Evolutionary conservation across 345 rosid genomes (phyloP), one percentile per base, ranked within the genome.

Genomic region (Murraya koenigii): DNA sequence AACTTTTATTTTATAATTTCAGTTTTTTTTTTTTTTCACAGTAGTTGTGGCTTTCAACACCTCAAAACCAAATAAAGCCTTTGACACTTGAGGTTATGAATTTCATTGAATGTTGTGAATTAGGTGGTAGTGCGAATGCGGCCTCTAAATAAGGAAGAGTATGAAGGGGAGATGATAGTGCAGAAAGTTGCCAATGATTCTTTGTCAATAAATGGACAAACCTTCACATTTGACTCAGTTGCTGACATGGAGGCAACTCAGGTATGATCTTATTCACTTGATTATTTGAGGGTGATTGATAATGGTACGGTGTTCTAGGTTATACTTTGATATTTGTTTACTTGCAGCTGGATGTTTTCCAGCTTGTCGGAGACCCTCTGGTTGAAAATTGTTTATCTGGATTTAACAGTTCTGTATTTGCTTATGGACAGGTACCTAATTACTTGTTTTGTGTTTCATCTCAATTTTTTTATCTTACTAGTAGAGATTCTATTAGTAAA

Each of bases 321-420:
- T 5, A 26, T 65, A 58, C 8, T 54, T 14, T 66, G 67, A 39
- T 10, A 38, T 58, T 70, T 32, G 17, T 44, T 69, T 44, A 35
- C 54, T 62, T 80, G 66, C 93, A 97, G 99, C 74, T 84, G 54
- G 96, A 94, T 72, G 88, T 97, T 32, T 97, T 94, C 79, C 85
- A 91, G 88, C 97, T 89, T 52, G 90, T 94, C 17, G 99, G 99
- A 69, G 88, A 82, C 26, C 97, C 99, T 66, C 94, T 97, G 0
- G 98, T 97, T 6, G 98, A 97, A 75, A 97, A 97, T 71, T 97
- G 99, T 83, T 82, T 97, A 15, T 93, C 99, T 38, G 99, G 99
- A 62, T 97, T 97, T 75, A 97, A 97, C 81, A 94, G 99, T 83
- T 97, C 99, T 59, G 96, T 97, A 5, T 97, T 97, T 84, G 99